These are phyloP conservation scores for Tausonia pullulans DNA, from an alignment of 1,284 basidiomycete genomes.

Conservation along the genomic window DNA sequence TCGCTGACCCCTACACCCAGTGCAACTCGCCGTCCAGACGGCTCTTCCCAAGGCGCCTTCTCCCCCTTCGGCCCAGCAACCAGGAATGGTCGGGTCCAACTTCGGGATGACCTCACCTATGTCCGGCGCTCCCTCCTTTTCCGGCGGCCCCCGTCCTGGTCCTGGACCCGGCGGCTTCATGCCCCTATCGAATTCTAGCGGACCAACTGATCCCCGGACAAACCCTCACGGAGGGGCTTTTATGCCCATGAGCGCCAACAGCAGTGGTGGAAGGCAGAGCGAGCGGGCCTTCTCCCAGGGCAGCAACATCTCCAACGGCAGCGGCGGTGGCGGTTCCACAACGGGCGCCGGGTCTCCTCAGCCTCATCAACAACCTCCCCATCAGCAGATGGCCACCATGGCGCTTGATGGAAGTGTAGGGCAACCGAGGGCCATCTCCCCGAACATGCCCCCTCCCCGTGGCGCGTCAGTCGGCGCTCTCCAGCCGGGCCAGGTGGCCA, in stretches of 20 bases:
- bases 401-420: not conserved
- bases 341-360: too few species aligned
- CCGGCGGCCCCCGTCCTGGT: not conserved
- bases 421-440: too few species aligned
- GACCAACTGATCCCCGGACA: too few species aligned
- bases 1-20: not conserved
- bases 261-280: not conserved
- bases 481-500: not conserved
- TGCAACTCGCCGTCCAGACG: not conserved
- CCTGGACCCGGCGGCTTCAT: not conserved
- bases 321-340: not conserved
- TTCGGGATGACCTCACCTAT: not conserved
- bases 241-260: too few species aligned
- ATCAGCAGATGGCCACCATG: slow-evolving; percentile 13
- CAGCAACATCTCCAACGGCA: slow-evolving; percentile 10
- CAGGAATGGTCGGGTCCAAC: not conserved
- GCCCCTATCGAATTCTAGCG: too few species aligned
- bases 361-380: too few species aligned
- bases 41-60: not conserved
- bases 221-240: too few species aligned
- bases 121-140: not conserved
- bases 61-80: not conserved
- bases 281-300: slow-evolving; percentile 7
- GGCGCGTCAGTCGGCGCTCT: not conserved
- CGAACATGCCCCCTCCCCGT: not conserved